Conservation (phyloP, 352 stramenopile species). For the Elongisporangium prolatum region DNA sequence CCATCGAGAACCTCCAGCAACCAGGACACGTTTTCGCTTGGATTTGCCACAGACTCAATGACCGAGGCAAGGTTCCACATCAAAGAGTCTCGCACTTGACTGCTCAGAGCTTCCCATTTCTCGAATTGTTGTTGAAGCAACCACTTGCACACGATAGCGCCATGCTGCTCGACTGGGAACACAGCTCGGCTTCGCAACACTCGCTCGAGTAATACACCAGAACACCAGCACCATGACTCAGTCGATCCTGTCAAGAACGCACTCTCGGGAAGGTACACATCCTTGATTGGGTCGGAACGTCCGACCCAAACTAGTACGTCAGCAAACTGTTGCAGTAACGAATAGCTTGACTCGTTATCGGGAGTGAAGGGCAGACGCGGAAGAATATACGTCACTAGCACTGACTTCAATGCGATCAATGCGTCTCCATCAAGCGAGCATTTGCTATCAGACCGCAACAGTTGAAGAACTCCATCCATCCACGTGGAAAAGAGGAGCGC, state of each 20-base stretch:
- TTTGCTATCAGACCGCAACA: constrained; percentile 17
- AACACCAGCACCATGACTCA: constrained; percentile 26
- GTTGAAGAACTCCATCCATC: constrained; percentile 16
- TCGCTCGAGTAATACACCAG: constrained; percentile 18
- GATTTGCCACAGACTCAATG: constrained; percentile 14
- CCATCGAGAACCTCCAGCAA: constrained; percentile 28
- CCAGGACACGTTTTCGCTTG: constrained; percentile 19
- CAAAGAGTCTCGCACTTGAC: constrained; percentile 9
- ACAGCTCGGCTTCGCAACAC: constrained; percentile 13
- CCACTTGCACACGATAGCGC: constrained; percentile 24
- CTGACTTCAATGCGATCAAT: constrained; percentile 10
- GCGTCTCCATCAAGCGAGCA: constrained; percentile 3
- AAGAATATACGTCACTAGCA: constrained; percentile 13
- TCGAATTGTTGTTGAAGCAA: constrained; percentile 26
- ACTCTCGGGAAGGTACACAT: constrained; percentile 16
- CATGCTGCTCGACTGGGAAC: constrained; percentile 17
- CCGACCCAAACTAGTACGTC: not conserved
- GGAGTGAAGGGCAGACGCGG: constrained; percentile 18
- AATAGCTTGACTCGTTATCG: not conserved
- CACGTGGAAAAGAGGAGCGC: constrained; percentile 16
- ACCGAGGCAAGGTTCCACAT: constrained; percentile 15
- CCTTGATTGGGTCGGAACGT: constrained; percentile 17
- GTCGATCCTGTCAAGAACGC: constrained; percentile 10
- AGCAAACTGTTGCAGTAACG: constrained; percentile 22
- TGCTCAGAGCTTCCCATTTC: constrained; percentile 17